Conservation (phyloP, 2,329 filamentous ascomycete species). For the Penicillium sp. region DNA sequence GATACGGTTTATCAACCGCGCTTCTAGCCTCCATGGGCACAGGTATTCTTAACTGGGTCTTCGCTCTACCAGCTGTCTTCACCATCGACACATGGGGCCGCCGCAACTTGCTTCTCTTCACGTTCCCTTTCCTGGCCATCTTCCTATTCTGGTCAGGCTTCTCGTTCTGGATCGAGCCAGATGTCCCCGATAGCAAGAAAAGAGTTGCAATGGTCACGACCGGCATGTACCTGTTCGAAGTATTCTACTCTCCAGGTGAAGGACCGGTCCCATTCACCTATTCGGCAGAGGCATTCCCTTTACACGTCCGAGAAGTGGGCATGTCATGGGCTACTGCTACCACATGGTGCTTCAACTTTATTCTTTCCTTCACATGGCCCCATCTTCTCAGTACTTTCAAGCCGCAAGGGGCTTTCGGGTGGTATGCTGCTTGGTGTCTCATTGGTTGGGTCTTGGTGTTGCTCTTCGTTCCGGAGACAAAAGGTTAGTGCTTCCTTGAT, state of each 20-base stretch:
- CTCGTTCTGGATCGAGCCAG: constrained; percentile 49
- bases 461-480: constrained; percentile 53
- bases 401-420: constrained; percentile 55
- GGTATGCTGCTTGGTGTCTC: constrained; percentile 58
- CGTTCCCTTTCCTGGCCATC: constrained; percentile 60
- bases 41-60: constrained; percentile 64
- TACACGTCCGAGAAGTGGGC: constrained; percentile 60
- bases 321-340: constrained; percentile 59
- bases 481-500: constrained; percentile 25
- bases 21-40: constrained; percentile 62
- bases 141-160: constrained; percentile 51
- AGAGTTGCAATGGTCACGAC: constrained; percentile 44
- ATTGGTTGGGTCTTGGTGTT: constrained; percentile 53
- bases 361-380: constrained; percentile 55
- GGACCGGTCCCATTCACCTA: constrained; percentile 65
- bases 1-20: constrained; percentile 52
- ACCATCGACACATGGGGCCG: constrained; percentile 67
- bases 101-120: constrained; percentile 60
- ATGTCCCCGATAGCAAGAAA: constrained; percentile 27
- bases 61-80: constrained; percentile 62
- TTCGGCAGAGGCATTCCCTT: constrained; percentile 62
- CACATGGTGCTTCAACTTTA: constrained; percentile 57
- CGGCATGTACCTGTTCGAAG: constrained; percentile 49
- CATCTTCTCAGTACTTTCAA: constrained; percentile 49
- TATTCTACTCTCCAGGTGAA: constrained; percentile 56